A percentile compares a stretch with the other conserved stretches of the same genome.
Evolutionary conservation across 768 basidiomycete species (phyloP).

Genomic region (Calvatia gigantea): DNA sequence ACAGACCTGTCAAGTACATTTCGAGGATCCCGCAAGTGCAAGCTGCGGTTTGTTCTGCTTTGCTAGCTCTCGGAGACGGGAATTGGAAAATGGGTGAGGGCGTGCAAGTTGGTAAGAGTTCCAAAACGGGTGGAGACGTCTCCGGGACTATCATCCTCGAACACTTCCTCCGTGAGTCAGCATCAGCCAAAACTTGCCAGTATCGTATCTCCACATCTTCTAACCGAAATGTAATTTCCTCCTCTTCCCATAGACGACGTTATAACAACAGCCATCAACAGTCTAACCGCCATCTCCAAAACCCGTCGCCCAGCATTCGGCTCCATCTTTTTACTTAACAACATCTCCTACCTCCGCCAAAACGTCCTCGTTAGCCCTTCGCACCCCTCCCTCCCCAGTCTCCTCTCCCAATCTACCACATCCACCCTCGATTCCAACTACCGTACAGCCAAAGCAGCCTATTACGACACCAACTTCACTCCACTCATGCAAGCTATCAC

Average conservation of each 20-base stretch:
- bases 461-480: constrained; percentile 81
- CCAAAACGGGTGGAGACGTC: constrained; percentile 44
- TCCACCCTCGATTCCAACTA: constrained; percentile 67
- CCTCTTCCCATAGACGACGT: constrained; percentile 55
- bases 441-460: constrained; percentile 78
- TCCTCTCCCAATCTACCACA: constrained; percentile 59
- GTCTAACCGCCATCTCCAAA: constrained; percentile 61
- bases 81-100: constrained; percentile 83
- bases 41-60: constrained; percentile 59
- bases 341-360: constrained; percentile 64
- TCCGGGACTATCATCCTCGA: constrained; percentile 64
- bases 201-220: too few relatives aligned
- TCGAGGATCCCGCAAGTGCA: constrained; percentile 69
- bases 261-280: constrained; percentile 59
- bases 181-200: too few relatives aligned
- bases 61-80: constrained; percentile 75
- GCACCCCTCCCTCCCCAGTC: constrained; percentile 38
- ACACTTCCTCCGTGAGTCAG: constrained; percentile 70
- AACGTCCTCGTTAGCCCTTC: constrained; percentile 52
- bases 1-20: constrained; percentile 67
- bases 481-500: constrained; percentile 68
- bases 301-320: constrained; percentile 61
- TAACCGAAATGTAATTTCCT: neutral
- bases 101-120: constrained; percentile 7
- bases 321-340: constrained; percentile 79